phyloP scores from a whole-genome alignment of 352 stramenopile species.

The Plasmopara muralis region DNA sequence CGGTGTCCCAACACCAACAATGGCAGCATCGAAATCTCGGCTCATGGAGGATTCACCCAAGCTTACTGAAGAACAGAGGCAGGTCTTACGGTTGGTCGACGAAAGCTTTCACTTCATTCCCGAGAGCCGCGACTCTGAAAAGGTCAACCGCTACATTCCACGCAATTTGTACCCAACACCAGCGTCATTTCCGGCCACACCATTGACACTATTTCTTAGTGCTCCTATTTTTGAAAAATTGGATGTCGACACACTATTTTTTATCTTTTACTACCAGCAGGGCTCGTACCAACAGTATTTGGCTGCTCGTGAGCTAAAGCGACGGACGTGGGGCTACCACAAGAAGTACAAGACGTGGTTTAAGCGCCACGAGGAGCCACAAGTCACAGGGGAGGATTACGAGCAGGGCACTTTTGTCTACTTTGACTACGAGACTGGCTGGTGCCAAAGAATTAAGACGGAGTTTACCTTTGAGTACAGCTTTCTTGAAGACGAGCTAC shows the following conservation, averaged over 20 bases:
- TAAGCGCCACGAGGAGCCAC: slow-evolving; percentile 95
- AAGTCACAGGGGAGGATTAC: slow-evolving; percentile 96
- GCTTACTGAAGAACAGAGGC: slow-evolving; percentile 74
- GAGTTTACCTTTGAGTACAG: slow-evolving; percentile 99
- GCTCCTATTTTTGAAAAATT: slow-evolving; percentile 96
- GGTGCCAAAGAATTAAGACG: slow-evolving; percentile 98
- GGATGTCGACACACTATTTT: slow-evolving; percentile 97
- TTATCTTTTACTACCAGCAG: slow-evolving; percentile 99
- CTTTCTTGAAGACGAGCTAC: slow-evolving; percentile 92
- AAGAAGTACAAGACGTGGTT: slow-evolving; percentile 99
- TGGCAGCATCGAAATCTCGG: slow-evolving; percentile 14
- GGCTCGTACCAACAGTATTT: slow-evolving; percentile 99
- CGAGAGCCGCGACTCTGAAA: slow-evolving; percentile 85
- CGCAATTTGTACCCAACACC: slow-evolving; percentile 93
- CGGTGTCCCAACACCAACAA: slow-evolving; percentile 19
- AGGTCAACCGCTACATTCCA: slow-evolving; percentile 88
- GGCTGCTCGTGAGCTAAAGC: slow-evolving; percentile 96
- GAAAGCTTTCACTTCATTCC: slow-evolving; percentile 91
- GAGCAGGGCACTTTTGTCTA: slow-evolving; percentile 99
- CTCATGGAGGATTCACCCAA: slow-evolving; percentile 37
- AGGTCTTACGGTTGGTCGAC: slow-evolving; percentile 76
- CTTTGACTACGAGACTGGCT: slow-evolving; percentile 99
- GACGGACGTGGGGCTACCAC: slow-evolving; percentile 98
- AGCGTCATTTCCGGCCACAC: slow-evolving; percentile 83
- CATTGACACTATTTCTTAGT: slow-evolving; percentile 91